These are phyloP conservation scores for Cladosporium sp. DNA, from an alignment of 2,329 filamentous ascomycete species.

Conservation along the genomic window DNA sequence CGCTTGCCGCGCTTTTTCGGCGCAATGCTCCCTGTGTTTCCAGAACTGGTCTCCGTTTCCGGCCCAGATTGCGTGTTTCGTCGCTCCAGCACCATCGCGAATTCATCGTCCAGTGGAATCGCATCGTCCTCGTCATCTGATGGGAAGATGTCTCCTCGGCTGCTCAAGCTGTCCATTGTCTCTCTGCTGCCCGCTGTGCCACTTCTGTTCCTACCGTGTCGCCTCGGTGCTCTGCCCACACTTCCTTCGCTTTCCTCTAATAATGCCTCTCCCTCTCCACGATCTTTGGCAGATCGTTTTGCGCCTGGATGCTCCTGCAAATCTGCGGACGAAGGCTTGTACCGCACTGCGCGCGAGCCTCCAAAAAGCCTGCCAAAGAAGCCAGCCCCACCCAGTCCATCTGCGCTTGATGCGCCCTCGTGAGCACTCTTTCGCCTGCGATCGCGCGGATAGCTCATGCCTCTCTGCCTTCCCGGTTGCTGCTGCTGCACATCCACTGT, in stretches of 20 bases:
- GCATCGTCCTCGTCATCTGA: slow-evolving; percentile 86
- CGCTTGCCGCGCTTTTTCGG: slow-evolving; percentile 30
- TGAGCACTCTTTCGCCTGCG: slow-evolving; percentile 52
- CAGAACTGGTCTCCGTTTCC: slow-evolving; percentile 67
- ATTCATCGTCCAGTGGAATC: slow-evolving; percentile 87
- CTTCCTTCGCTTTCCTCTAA: slow-evolving; percentile 58
- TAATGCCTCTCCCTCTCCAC: slow-evolving; percentile 64
- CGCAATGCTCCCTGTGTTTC: slow-evolving; percentile 43
- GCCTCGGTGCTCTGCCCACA: slow-evolving; percentile 24
- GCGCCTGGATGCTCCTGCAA: slow-evolving; percentile 77
- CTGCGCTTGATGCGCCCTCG: slow-evolving; percentile 57
- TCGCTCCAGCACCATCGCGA: slow-evolving; percentile 75
- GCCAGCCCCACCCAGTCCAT: slow-evolving; percentile 57
- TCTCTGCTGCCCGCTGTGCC: slow-evolving; percentile 73
- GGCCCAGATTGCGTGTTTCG: slow-evolving; percentile 46
- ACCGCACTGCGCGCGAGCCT: slow-evolving; percentile 68
- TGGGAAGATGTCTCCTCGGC: slow-evolving; percentile 83
- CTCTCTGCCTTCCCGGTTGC: slow-evolving; percentile 54
- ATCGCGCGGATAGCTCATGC: slow-evolving; percentile 69
- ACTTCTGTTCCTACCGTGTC: slow-evolving; percentile 61
- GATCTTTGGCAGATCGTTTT: slow-evolving; percentile 34
- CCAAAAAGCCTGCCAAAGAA: slow-evolving; percentile 82
- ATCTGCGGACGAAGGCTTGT: slow-evolving; percentile 87
- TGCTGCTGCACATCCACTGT: slow-evolving; percentile 48
- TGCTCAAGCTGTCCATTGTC: slow-evolving; percentile 81